Evolutionary conservation across 768 basidiomycete species (phyloP).

Genomic region (Hericium rajendrae): DNA sequence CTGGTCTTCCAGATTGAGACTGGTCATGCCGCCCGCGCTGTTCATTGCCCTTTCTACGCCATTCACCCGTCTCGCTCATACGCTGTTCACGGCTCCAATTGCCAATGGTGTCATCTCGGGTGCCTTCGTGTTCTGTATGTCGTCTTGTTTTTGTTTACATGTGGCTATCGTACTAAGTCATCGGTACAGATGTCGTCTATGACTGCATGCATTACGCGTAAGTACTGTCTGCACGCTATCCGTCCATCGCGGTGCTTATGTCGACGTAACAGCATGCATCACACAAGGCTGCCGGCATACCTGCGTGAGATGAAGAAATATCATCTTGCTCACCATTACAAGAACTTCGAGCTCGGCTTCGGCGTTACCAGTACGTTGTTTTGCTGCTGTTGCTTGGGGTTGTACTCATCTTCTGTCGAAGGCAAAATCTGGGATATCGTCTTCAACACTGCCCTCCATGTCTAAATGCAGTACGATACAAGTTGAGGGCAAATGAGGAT

Average conservation of each 20-base stretch:
- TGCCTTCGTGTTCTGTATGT: constrained; percentile 61
- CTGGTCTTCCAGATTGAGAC: constrained; percentile 48
- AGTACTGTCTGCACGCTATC: constrained; percentile 20
- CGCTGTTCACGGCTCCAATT: constrained; percentile 70
- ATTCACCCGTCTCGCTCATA: constrained; percentile 78
- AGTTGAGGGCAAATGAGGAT: too few relatives aligned
- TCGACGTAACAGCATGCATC: constrained; percentile 51
- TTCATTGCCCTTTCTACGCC: constrained; percentile 73
- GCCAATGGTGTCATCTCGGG: constrained; percentile 93
- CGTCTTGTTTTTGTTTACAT: not conserved
- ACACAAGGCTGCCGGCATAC: constrained; percentile 79
- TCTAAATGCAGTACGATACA: constrained; percentile 26
- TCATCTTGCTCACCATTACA: constrained; percentile 96
- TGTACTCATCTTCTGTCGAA: constrained; percentile 17
- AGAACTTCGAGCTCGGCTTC: constrained; percentile 95
- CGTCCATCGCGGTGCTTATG: not conserved
- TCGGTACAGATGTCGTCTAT: constrained; percentile 58
- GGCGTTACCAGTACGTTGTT: constrained; percentile 76
- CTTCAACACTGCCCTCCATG: constrained; percentile 72
- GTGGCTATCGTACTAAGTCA: not conserved
- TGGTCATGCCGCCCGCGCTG: constrained; percentile 92
- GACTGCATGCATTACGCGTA: constrained; percentile 91
- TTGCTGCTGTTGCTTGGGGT: not conserved
- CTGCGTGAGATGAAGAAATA: constrained; percentile 93
- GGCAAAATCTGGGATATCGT: constrained; percentile 93